These are phyloP conservation scores for Telfairia occidentalis DNA, from an alignment of 331 rosid species.

Conservation along the genomic window DNA sequence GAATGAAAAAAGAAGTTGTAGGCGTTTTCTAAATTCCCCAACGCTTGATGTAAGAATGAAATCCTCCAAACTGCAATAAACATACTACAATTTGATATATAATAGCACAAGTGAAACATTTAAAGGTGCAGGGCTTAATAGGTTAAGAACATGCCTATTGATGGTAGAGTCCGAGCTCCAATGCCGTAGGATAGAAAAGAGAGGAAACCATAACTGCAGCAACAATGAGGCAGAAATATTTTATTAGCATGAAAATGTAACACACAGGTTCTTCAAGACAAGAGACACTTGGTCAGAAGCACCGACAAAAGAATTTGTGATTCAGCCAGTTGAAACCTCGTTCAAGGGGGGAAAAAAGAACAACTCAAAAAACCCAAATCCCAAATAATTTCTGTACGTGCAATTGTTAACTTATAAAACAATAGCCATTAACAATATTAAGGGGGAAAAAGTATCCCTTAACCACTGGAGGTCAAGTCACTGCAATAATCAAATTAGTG, in stretches of 20 bases:
- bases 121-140: not conserved
- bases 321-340: not conserved
- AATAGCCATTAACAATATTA: not conserved
- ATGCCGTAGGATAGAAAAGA: slow-evolving; percentile 47
- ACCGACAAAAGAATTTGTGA: not conserved
- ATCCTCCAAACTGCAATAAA: slow-evolving; percentile 67
- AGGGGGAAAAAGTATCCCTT: not conserved
- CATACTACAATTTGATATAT: not conserved
- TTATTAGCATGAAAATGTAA: slow-evolving; percentile 11
- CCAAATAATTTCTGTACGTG: not conserved
- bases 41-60: slow-evolving; percentile 72
- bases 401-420: not conserved
- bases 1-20: slow-evolving; percentile 84
- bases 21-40: slow-evolving; percentile 80
- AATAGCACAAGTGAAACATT: not conserved
- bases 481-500: not conserved
- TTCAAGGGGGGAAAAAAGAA: not conserved
- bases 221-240: slow-evolving; percentile 11
- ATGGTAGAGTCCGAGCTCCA: slow-evolving; percentile 25
- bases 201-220: slow-evolving; percentile 87
- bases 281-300: not conserved
- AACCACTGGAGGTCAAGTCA: not conserved
- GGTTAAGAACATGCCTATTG: slow-evolving; percentile 38
- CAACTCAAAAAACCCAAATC: not conserved
- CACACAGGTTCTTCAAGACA: not conserved